Evolutionary conservation across 176 grass and related monocot genomes (phyloP).

Genomic region (Poa annua): DNA sequence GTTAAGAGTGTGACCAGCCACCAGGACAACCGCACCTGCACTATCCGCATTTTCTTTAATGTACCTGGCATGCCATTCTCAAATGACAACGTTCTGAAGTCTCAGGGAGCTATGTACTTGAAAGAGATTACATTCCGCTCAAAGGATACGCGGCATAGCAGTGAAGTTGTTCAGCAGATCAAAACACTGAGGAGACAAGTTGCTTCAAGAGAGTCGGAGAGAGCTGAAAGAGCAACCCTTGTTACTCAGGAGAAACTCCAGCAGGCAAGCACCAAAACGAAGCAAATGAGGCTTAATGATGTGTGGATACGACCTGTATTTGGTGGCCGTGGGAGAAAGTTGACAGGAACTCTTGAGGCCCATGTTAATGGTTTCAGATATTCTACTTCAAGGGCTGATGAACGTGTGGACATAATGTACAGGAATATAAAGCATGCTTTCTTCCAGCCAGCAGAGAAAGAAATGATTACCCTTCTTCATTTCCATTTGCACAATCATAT

Average conservation of each 20-base stretch:
- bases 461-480: constrained; percentile 76
- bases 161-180: constrained; percentile 66
- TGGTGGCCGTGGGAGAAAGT: constrained; percentile 62
- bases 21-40: constrained; percentile 58
- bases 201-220: constrained; percentile 65
- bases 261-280: constrained; percentile 31
- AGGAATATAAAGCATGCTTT: constrained; percentile 75
- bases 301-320: constrained; percentile 68
- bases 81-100: constrained; percentile 37
- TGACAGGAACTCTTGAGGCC: constrained; percentile 59
- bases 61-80: constrained; percentile 54
- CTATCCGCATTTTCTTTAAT: constrained; percentile 66
- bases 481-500: constrained; percentile 78
- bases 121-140: constrained; percentile 73
- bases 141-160: constrained; percentile 63
- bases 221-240: constrained; percentile 72
- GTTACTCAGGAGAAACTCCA: constrained; percentile 78
- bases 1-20: constrained; percentile 67
- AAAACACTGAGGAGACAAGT: constrained; percentile 43
- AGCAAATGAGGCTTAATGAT: constrained; percentile 56
- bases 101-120: constrained; percentile 63
- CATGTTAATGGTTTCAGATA: constrained; percentile 75
- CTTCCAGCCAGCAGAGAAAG: constrained; percentile 74
- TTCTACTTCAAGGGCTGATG: constrained; percentile 56
- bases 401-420: constrained; percentile 68